Evolutionary conservation across 495 filamentous ascomycete genomes (phyloP), one percentile per base, ranked within the genome.

Genomic region (Lentithecium fluviatile): DNA sequence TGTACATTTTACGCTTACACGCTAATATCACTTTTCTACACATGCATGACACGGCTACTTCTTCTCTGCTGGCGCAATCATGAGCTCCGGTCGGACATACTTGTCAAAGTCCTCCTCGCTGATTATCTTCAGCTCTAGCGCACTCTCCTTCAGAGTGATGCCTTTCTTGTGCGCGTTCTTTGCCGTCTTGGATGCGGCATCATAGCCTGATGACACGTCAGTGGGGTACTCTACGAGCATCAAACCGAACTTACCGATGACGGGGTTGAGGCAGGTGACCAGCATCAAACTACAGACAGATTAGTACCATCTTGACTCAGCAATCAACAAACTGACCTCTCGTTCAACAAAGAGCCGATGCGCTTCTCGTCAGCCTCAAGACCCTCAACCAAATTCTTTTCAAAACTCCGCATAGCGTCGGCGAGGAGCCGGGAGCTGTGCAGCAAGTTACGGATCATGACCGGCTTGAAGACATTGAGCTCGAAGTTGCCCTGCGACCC

Each of bases 151-250:
- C 43, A 98, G 82, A 21, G 90, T 96, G 58, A 89, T 75, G 26
- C 91, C 91, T 84, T 97, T 97, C 86, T 97, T 96, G 80, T 98
- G 94, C 19, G 94, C 94, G 73, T 98, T 94, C 88, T 98, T 98
- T 65, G 94, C 94, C 13, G 97, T 93, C 81, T 96, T 97, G 73
- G 85, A 89, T 46, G 94, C 94, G 88, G 91, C 94, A 72, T 98
- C 94, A 77, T 98, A 98, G 10, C 58, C 56, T 58, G 23, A 0
- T 12, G 11, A 12, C 15, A n/a, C 2, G 34, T 58, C 20, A 58
- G 56, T n/a, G 20, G 21, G 2, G 32, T 43, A n/a, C 19, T 19
- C 20, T 17, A 1, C 21, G 25, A 15, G 45, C 15, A 15, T 11
- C 1, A 32, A 36, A 25, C 24, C 10, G 15, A 3, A 43, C 45